phyloP scores from a whole-genome alignment of 371 early-diverging fungal genomes.

The Actinomortierella ambigua region DNA sequence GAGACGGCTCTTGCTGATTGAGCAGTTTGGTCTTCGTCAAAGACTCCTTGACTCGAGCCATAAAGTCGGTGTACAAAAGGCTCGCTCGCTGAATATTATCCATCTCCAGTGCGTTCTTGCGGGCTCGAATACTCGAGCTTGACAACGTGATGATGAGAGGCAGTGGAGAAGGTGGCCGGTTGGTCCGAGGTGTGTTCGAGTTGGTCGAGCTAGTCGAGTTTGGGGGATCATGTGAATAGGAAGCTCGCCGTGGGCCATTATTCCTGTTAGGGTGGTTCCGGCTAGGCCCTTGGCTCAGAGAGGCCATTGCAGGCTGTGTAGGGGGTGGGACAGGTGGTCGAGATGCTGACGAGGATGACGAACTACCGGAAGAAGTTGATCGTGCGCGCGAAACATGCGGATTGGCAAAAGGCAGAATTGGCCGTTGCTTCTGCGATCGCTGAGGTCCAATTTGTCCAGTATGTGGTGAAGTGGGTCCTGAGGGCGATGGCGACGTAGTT shows the following conservation, averaged over 20 bases:
- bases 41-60: conserved; percentile 25
- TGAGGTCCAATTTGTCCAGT: neutral
- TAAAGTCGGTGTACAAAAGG: conserved; percentile 24
- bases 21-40: too few species aligned
- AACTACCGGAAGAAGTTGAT: neutral
- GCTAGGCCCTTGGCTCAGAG: too few species aligned
- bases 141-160: conserved; percentile 39
- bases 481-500: conserved; percentile 3
- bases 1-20: too few species aligned
- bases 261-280: too few species aligned
- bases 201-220: neutral
- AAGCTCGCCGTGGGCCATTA: neutral
- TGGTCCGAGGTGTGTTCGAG: neutral
- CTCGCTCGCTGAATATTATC: conserved; percentile 44
- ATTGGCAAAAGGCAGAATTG: neutral
- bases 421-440: too few species aligned
- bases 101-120: conserved; percentile 42
- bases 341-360: conserved; percentile 7
- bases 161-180: neutral
- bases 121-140: conserved; percentile 43
- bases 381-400: neutral
- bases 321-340: conserved; percentile 10
- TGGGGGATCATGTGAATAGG: neutral
- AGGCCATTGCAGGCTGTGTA: conserved; percentile 6
- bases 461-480: conserved; percentile 2